A percentile compares a stretch with the other conserved stretches of the same genome.
These are phyloP conservation scores for Gossypium trilobum DNA, from an alignment of 441 rosid species.

Conservation along the genomic window DNA sequence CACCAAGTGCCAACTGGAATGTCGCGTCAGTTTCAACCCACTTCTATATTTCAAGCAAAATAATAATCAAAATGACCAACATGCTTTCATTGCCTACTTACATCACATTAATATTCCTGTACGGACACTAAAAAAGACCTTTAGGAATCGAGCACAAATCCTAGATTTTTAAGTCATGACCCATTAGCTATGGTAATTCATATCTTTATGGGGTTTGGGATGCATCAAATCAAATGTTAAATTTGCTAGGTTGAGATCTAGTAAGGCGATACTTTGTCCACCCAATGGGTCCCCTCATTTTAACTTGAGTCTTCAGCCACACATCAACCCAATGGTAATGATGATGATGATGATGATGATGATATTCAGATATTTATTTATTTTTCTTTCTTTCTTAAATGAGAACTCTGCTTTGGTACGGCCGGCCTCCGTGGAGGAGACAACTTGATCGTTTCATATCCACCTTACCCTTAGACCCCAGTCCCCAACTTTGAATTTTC, in stretches of 20 bases:
- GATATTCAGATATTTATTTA: constrained; percentile 4
- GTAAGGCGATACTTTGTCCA: neutral
- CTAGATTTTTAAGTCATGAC: neutral
- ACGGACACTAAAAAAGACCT: neutral
- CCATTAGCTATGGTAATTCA: too few species aligned
- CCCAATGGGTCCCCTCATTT: neutral
- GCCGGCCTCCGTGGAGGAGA: constrained; percentile 34
- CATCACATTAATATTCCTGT: neutral
- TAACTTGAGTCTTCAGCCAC: neutral
- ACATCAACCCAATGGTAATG: neutral
- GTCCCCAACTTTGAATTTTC: constrained; percentile 1
- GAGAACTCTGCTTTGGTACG: constrained; percentile 15
- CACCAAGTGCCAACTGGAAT: neutral
- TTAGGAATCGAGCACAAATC: neutral
- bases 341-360: neutral
- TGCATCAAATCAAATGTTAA: constrained; percentile 4
- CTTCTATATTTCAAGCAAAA: neutral
- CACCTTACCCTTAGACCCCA: neutral
- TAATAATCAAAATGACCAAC: neutral
- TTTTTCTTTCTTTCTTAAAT: neutral
- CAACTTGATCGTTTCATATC: constrained; percentile 17
- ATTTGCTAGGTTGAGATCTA: neutral
- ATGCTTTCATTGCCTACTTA: neutral
- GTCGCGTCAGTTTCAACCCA: neutral
- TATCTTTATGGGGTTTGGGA: neutral